phyloP scores from a whole-genome alignment of 2,329 filamentous ascomycete genomes.

The Pseudocercospora pini-densiflorae region DNA sequence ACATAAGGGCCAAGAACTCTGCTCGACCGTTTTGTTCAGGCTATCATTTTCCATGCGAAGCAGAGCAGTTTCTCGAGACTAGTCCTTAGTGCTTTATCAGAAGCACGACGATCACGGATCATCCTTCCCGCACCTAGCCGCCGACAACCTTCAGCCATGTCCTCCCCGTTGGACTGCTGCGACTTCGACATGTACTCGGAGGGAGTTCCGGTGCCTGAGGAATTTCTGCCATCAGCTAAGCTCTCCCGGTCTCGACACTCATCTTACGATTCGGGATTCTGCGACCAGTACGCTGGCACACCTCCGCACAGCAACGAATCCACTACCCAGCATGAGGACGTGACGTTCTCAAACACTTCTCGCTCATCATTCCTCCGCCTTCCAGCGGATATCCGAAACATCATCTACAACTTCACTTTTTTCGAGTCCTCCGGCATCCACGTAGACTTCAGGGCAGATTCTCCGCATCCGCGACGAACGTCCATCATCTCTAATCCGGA shows the following conservation, averaged over 20 bases:
- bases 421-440: slow-evolving; percentile 15
- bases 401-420: slow-evolving; percentile 26
- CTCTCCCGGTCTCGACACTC: neutral
- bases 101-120: neutral
- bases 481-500: neutral
- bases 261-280: neutral
- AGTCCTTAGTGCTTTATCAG: neutral
- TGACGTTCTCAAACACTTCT: neutral
- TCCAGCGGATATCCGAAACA: slow-evolving; percentile 25
- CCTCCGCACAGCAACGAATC: neutral
- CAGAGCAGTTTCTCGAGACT: neutral
- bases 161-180: neutral
- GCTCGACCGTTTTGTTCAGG: neutral
- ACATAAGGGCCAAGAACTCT: slow-evolving; percentile 3
- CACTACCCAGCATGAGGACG: neutral
- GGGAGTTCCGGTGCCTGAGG: neutral
- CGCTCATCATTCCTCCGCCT: slow-evolving; percentile 15
- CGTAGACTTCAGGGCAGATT: slow-evolving; percentile 16
- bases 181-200: neutral
- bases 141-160: neutral
- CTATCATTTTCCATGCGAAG: neutral
- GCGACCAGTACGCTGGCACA: neutral
- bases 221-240: neutral
- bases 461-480: neutral
- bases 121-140: neutral